These are phyloP conservation scores for Boletus vermiculosoides DNA, from an alignment of 768 basidiomycete genomes.

Conservation along the genomic window DNA sequence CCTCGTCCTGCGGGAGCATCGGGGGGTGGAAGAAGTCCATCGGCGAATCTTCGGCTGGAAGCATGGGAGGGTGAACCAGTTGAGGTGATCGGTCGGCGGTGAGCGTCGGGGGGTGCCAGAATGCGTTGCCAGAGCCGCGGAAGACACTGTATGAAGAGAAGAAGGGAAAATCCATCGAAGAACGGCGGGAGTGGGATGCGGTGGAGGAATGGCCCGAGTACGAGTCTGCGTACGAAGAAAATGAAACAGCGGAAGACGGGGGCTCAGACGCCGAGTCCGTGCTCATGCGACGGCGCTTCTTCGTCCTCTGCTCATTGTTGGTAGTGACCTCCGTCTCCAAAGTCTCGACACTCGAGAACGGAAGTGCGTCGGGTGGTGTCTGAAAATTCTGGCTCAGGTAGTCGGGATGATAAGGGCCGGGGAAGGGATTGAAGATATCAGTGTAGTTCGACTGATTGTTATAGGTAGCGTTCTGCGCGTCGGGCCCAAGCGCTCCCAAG, in stretches of 20 bases:
- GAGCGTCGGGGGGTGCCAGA: conserved; percentile 81
- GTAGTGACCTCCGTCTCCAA: conserved; percentile 41
- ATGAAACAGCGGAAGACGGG: conserved; percentile 63
- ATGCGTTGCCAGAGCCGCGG: conserved; percentile 53
- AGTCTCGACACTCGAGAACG: conserved; percentile 49
- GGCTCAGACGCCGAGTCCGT: conserved; percentile 49
- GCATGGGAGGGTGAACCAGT: conserved; percentile 69
- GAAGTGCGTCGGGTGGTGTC: conserved; percentile 49
- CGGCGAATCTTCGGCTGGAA: conserved; percentile 58
- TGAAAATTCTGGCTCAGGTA: conserved; percentile 55
- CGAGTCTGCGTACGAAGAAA: conserved; percentile 58
- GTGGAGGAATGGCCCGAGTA: conserved; percentile 59
- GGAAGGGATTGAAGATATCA: conserved; percentile 47
- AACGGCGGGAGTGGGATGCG: conserved; percentile 56
- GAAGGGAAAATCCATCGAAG: conserved; percentile 66
- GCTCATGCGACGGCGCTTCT: conserved; percentile 75
- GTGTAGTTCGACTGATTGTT: conserved; percentile 31
- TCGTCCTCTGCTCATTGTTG: conserved; percentile 38
- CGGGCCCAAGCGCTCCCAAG: conserved; percentile 44
- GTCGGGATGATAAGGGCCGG: conserved; percentile 76
- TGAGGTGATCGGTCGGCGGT: conserved; percentile 56
- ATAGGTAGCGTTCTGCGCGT: conserved; percentile 25
- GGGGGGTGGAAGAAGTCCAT: conserved; percentile 75
- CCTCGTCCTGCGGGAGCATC: conserved; percentile 62
- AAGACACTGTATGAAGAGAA: conserved; percentile 54